Percentiles rank a stretch among this genome's conserved stretches.
Evolutionary conservation across 257 asterid species (phyloP).

Genomic region (Nicotiana paniculata): DNA sequence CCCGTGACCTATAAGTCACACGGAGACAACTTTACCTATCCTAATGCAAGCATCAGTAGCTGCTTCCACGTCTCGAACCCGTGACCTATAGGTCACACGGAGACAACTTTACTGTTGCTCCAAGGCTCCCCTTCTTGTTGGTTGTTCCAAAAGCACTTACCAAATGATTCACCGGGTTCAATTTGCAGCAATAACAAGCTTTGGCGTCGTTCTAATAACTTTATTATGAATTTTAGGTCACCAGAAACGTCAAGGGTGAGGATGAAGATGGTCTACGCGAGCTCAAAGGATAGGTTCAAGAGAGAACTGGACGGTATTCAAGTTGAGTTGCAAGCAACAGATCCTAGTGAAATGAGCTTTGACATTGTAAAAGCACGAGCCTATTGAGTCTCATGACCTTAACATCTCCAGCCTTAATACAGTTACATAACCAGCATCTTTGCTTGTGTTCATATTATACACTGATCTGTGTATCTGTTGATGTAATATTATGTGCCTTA

Average conservation of each 20-base stretch:
- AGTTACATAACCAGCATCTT: neutral
- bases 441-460: neutral
- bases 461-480: neutral
- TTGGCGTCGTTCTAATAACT: neutral
- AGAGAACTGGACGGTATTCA: conserved; percentile 81
- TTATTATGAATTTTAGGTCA: conserved; percentile 34
- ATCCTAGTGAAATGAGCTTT: conserved; percentile 87
- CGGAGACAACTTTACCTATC: too few species aligned
- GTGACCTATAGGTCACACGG: too few species aligned
- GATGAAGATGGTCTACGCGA: conserved; percentile 88
- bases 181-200: neutral
- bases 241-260: conserved; percentile 72
- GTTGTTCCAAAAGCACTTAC: neutral
- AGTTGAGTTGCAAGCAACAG: conserved; percentile 77
- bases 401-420: neutral
- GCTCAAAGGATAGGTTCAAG: conserved; percentile 87
- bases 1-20: too few species aligned
- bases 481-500: neutral
- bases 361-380: conserved; percentile 74
- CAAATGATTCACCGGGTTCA: neutral
- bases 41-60: too few species aligned
- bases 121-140: neutral
- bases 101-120: too few species aligned
- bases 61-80: too few species aligned
- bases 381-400: conserved; percentile 21